Percentiles rank a stretch among this genome's conserved stretches.
phyloP scores from a whole-genome alignment of 345 rosid genomes.

The Raphanus raphanistrum region DNA sequence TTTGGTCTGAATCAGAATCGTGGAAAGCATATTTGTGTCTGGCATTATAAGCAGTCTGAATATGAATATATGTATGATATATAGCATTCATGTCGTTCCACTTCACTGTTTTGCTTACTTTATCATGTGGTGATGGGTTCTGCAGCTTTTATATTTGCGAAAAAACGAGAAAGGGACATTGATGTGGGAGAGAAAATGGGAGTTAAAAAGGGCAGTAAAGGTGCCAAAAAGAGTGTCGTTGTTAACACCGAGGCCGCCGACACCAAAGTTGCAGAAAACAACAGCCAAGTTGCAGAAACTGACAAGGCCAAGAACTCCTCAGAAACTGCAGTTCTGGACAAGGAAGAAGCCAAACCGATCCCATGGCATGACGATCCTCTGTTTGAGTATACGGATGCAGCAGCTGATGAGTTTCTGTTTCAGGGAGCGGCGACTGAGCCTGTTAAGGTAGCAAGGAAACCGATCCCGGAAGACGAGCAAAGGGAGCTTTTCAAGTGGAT shows the following conservation, averaged over 20 bases:
- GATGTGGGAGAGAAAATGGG: slow-evolving; percentile 19
- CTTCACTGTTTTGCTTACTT: slow-evolving; percentile 3
- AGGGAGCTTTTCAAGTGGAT: slow-evolving; percentile 73
- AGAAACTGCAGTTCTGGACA: slow-evolving; percentile 3
- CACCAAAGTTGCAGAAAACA: slow-evolving; percentile 33
- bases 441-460: slow-evolving; percentile 43
- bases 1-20: background rate
- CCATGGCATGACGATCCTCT: slow-evolving; percentile 31
- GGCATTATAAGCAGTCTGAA: slow-evolving; percentile 2
- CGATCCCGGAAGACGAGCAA: slow-evolving; percentile 68
- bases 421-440: slow-evolving; percentile 32
- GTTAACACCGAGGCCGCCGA: slow-evolving; percentile 27
- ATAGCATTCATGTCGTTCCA: background rate
- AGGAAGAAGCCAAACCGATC: slow-evolving; percentile 29
- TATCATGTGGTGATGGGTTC: background rate
- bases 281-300: slow-evolving; percentile 22
- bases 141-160: slow-evolving; percentile 71
- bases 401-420: slow-evolving; percentile 19
- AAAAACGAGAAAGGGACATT: slow-evolving; percentile 47
- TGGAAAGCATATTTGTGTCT: background rate
- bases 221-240: slow-evolving; percentile 33
- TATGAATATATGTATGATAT: background rate
- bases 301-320: slow-evolving; percentile 31
- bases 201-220: slow-evolving; percentile 33
- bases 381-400: slow-evolving; percentile 23